phyloP scores from a whole-genome alignment of 1,284 basidiomycete genomes.

The Tilletia indica region DNA sequence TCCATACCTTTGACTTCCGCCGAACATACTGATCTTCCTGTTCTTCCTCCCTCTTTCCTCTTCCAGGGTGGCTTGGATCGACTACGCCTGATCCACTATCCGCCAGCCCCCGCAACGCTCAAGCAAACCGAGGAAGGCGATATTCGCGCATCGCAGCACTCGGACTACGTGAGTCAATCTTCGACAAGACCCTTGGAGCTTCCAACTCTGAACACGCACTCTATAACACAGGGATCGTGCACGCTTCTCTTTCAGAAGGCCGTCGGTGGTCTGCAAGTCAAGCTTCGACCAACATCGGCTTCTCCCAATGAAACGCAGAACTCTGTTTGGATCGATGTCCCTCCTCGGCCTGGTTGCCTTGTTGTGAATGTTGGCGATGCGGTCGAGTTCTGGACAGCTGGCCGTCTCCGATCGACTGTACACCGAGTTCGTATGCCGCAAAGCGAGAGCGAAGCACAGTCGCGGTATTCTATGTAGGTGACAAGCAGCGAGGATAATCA shows the following conservation, averaged over 20 bases:
- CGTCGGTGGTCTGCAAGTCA: constrained; percentile 78
- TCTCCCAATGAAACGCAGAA: too few species aligned
- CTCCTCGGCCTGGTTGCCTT: constrained; percentile 75
- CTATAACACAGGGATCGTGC: constrained; percentile 63
- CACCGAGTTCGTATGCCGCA: constrained; percentile 41
- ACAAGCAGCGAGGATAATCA: too few species aligned
- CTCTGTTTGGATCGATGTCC: constrained; percentile 70
- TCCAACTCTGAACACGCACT: not conserved
- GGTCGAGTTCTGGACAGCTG: constrained; percentile 58
- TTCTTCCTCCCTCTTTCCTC: constrained; percentile 22
- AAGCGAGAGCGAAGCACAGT: constrained; percentile 28
- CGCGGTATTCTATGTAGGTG: constrained; percentile 35
- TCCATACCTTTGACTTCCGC: too few species aligned
- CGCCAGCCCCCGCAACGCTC: constrained; percentile 27
- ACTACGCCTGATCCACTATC: constrained; percentile 46
- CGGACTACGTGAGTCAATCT: constrained; percentile 63
- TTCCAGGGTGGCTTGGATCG: constrained; percentile 35
- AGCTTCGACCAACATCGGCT: constrained; percentile 3
- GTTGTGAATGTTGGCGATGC: constrained; percentile 81
- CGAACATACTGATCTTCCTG: not conserved
- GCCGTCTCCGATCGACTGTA: constrained; percentile 39
- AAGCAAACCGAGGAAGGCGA: constrained; percentile 1
- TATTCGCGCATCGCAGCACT: constrained; percentile 43
- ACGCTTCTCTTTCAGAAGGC: constrained; percentile 81
- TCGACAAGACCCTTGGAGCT: not conserved